Evolutionary conservation across 768 basidiomycete genomes (phyloP).

Genomic region (Coprinellus aureogranulatus): DNA sequence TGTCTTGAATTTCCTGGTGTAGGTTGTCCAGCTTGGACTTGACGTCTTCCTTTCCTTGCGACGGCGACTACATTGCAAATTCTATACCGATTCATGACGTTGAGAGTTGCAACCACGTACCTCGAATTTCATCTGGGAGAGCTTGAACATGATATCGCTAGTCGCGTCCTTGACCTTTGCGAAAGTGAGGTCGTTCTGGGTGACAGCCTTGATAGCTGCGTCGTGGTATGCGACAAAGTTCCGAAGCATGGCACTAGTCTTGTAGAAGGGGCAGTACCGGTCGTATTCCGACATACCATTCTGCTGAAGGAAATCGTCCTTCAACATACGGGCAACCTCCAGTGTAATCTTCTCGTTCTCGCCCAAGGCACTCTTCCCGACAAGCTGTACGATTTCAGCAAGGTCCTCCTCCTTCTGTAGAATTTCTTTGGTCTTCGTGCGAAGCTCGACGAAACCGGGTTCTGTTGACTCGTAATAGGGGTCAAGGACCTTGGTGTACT

Average conservation of each 20-base stretch:
- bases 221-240: conserved; percentile 96
- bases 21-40: conserved; percentile 79
- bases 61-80: conserved; percentile 65
- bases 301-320: conserved; percentile 96
- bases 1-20: conserved; percentile 85
- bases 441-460: conserved; percentile 93
- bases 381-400: conserved; percentile 98
- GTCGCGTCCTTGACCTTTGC: conserved; percentile 83
- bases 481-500: conserved; percentile 93
- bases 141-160: conserved; percentile 87
- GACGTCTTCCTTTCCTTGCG: conserved; percentile 83
- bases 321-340: conserved; percentile 94
- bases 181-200: conserved; percentile 80
- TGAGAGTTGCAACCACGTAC: conserved; percentile 48
- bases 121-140: conserved; percentile 99
- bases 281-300: conserved; percentile 99
- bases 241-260: conserved; percentile 92
- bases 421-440: conserved; percentile 92
- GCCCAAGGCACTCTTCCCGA: conserved; percentile 96
- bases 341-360: conserved; percentile 98
- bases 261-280: conserved; percentile 97
- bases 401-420: conserved; percentile 98
- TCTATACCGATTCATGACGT: neutral
- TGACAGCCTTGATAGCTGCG: conserved; percentile 80
- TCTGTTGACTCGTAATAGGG: conserved; percentile 87